A percentile compares a stretch with the other conserved stretches of the same genome.
These are phyloP conservation scores for Picochlorum sp. DNA, from an alignment of 139 green algal species.

Conservation along the genomic window DNA sequence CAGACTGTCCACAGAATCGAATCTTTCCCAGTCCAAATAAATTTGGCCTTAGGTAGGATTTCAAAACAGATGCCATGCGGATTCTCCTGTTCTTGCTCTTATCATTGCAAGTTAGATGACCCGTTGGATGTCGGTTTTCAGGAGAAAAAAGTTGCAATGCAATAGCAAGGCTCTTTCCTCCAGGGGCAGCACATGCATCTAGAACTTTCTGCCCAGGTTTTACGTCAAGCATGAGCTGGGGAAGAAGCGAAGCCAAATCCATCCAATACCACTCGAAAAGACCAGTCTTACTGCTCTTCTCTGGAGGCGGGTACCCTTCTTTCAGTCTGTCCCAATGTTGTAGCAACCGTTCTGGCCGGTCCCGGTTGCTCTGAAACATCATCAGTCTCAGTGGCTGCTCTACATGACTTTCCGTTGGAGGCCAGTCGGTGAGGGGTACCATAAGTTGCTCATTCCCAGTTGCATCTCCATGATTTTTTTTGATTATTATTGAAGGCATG, in stretches of 20 bases:
- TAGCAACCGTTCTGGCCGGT: neutral
- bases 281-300: neutral
- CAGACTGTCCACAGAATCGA: too few species aligned
- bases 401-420: too few species aligned
- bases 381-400: too few species aligned
- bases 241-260: conserved; percentile 42
- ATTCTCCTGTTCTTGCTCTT: neutral
- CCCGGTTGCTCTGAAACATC: too few species aligned
- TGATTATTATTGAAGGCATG: conserved; percentile 26
- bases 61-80: neutral
- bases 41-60: too few species aligned
- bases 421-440: too few species aligned
- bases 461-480: neutral
- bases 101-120: neutral
- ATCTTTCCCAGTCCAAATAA: too few species aligned
- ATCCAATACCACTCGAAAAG: conserved; percentile 44
- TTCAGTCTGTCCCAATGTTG: neutral
- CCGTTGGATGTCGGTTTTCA: neutral
- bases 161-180: neutral
- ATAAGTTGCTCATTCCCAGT: neutral
- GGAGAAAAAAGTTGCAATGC: neutral
- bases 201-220: neutral
- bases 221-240: conserved; percentile 34
- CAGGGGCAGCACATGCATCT: neutral
- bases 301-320: neutral